Conservation (phyloP, 345 rosid genomes). For the Geranium brycei region DNA sequence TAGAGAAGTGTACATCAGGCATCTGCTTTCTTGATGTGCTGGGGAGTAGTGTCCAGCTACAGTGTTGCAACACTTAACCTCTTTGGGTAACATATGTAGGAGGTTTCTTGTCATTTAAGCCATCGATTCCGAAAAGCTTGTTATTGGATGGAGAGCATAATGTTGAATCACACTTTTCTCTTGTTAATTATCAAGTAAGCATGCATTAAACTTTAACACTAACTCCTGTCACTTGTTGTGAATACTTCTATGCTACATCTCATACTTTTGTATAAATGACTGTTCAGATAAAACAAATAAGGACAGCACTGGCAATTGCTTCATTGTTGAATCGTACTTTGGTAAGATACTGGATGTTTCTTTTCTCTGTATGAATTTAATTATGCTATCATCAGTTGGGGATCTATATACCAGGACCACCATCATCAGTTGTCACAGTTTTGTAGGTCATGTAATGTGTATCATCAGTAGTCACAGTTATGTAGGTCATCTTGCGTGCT, state of each 20-base stretch:
- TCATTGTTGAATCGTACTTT: conserved; percentile 70
- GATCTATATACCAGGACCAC: too few relatives aligned
- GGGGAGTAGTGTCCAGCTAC: background rate
- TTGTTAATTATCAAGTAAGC: conserved; percentile 76
- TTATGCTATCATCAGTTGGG: too few relatives aligned
- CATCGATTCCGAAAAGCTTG: conserved; percentile 69
- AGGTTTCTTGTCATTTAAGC: conserved; percentile 80
- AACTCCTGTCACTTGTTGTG: conserved; percentile 11
- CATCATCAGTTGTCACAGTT: too few relatives aligned
- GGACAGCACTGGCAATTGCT: conserved; percentile 85
- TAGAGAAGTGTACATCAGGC: background rate
- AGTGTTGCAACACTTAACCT: conserved; percentile 7
- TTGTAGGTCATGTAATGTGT: too few relatives aligned
- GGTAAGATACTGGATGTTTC: conserved; percentile 35
- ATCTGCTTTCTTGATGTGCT: background rate
- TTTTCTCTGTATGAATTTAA: too few relatives aligned
- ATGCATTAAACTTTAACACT: conserved; percentile 12
- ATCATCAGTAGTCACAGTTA: too few relatives aligned
- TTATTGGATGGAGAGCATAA: conserved; percentile 80
- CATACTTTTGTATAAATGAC: conserved; percentile 12
- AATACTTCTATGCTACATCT: conserved; percentile 6
- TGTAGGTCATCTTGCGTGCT: too few relatives aligned
- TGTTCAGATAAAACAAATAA: conserved; percentile 76
- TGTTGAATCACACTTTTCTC: conserved; percentile 61
- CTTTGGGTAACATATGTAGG: conserved; percentile 34